Evolutionary conservation across 208 protist species (phyloP), one percentile per base, ranked within the genome.

Genomic region (Crithidia brevicula): DNA sequence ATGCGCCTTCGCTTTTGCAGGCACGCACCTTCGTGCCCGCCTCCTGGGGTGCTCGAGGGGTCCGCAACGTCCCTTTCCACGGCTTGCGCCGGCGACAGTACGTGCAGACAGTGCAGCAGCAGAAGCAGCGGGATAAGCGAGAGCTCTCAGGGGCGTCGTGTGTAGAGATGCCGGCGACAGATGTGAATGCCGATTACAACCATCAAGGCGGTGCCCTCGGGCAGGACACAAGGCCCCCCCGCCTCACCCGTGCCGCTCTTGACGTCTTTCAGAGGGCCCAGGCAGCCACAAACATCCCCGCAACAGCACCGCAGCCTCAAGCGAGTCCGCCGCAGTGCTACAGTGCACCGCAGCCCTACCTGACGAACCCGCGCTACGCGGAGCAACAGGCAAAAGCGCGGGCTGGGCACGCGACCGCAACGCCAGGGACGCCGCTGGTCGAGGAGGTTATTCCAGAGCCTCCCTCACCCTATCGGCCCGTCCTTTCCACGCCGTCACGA

Each of bases 241-340:
- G 50, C 10, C 59, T 74, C 34, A 74, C 67, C 6, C 47, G 59
- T 1, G 51, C 34, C 13, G 43, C 49, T 34, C 67, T 74, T 9
- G 59, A 61, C 30, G 34, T n/a, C 3, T 57, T 74, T 4, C 67
- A 74, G 33, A 22, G 43, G 3, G 42, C 57, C 18, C 40, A 63
- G 42, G 42, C 28, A 9, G 42, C 40, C 13, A 8, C 40, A 4
- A 63, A 30, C 4, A n/a, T n/a, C n/a, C n/a, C n/a, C n/a, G n/a
- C 42, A 16, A 3, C 38, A 52, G 20, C 38, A n/a, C 60, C 67
- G 7, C 40, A n/a, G 23, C 59, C 9, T 13, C 30, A n/a, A 18
- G 9, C 15, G 30, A 3, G 22, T 15, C 46, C 47, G 11, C 27
- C 8, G 30, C 45, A 20, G 22, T 7, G 6, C 7, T 6, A 34